These are phyloP conservation scores for Corrigiola litoralis DNA, from an alignment of 179 eudicot genomes.

Conservation along the genomic window DNA sequence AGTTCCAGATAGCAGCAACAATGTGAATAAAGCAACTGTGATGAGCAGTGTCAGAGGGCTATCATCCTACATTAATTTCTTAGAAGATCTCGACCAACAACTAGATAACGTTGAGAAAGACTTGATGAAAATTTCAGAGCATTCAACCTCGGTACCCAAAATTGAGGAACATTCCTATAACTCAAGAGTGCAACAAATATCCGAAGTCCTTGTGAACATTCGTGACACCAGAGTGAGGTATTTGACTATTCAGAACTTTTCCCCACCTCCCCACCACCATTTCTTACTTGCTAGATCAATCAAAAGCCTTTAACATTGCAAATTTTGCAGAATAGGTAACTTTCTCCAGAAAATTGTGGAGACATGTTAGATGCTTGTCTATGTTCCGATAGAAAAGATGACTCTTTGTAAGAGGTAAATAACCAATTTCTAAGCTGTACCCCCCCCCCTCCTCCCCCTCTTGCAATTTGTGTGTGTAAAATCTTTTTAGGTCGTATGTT, in stretches of 20 bases:
- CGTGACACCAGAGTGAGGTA: slow-evolving; percentile 58
- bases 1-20: slow-evolving; percentile 12
- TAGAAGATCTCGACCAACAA: slow-evolving; percentile 50
- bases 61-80: slow-evolving; percentile 50
- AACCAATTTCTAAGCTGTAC: no score
- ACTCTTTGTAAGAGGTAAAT: slow-evolving; percentile 1
- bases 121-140: slow-evolving; percentile 39
- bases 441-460: no score
- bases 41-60: slow-evolving; percentile 23
- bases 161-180: slow-evolving; percentile 35
- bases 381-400: background rate
- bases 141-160: slow-evolving; percentile 31
- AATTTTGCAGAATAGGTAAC: slow-evolving; percentile 21
- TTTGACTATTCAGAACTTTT: background rate
- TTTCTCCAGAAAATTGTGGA: slow-evolving; percentile 7
- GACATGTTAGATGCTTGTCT: slow-evolving; percentile 7
- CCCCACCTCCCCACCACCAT: slow-evolving; percentile 1
- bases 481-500: no score
- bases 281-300: background rate
- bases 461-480: no score
- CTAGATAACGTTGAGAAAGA: slow-evolving; percentile 51
- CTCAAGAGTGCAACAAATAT: slow-evolving; percentile 37
- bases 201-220: slow-evolving; percentile 47
- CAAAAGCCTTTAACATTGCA: background rate
- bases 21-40: slow-evolving; percentile 15